These are phyloP conservation scores for Plantago ovata DNA, from an alignment of 257 asterid genomes.

Conservation along the genomic window DNA sequence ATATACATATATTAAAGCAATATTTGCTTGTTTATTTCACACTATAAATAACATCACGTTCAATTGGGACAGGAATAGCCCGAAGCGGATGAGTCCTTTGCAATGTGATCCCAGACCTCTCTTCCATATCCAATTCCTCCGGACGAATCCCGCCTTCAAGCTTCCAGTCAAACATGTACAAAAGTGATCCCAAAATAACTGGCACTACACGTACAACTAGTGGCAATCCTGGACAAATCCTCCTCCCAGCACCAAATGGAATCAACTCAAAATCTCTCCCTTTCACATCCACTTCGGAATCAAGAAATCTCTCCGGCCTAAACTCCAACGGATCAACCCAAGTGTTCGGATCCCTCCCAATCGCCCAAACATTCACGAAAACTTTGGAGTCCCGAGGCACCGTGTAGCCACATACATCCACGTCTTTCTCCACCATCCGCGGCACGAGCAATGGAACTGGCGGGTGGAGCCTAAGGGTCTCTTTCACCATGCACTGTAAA, in stretches of 20 bases:
- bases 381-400: constrained; percentile 49
- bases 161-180: constrained; percentile 63
- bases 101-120: constrained; percentile 57
- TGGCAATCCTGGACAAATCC: constrained; percentile 54
- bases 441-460: constrained; percentile 66
- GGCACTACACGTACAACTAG: constrained; percentile 35
- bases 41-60: background rate
- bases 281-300: constrained; percentile 38
- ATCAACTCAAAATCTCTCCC: constrained; percentile 60
- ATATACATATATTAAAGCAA: no score
- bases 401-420: constrained; percentile 36
- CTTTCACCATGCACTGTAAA: constrained; percentile 29
- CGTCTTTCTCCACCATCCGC: constrained; percentile 40
- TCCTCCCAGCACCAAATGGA: constrained; percentile 77
- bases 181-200: constrained; percentile 51
- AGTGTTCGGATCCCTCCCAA: constrained; percentile 45
- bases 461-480: constrained; percentile 54
- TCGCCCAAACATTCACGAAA: constrained; percentile 54
- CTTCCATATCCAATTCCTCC: constrained; percentile 45
- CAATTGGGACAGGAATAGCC: constrained; percentile 38
- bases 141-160: constrained; percentile 33
- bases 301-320: constrained; percentile 61
- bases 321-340: constrained; percentile 56
- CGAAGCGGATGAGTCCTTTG: constrained; percentile 45
- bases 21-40: no score